These are phyloP conservation scores for Antarctomyces pellizariae DNA, from an alignment of 495 filamentous ascomycete species.

Conservation along the genomic window DNA sequence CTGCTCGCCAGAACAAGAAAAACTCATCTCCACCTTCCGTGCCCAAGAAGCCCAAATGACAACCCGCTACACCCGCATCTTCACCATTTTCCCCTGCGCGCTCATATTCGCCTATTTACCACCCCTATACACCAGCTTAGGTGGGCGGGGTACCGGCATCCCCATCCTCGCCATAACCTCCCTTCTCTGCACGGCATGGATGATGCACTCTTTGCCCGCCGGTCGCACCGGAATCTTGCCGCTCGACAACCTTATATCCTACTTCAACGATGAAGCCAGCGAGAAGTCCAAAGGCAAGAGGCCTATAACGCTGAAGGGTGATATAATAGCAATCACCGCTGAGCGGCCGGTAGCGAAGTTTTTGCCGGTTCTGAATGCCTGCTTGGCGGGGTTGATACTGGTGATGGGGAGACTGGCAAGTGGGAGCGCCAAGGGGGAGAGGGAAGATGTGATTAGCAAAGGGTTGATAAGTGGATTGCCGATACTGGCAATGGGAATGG, in stretches of 20 bases:
- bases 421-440: conserved; percentile 25
- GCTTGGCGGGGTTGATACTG: conserved; percentile 17
- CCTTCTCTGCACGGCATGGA: conserved; percentile 31
- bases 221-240: conserved; percentile 15
- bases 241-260: conserved; percentile 14
- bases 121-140: conserved; percentile 19
- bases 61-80: conserved; percentile 28
- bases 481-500: conserved; percentile 21
- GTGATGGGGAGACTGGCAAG: conserved; percentile 23
- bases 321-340: conserved; percentile 2
- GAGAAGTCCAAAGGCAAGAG: not conserved
- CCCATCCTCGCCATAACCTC: conserved; percentile 34
- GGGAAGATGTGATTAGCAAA: conserved; percentile 5
- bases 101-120: conserved; percentile 28
- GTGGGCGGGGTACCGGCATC: conserved; percentile 17
- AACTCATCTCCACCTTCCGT: conserved; percentile 33
- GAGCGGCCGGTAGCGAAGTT: conserved; percentile 18
- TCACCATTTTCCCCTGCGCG: conserved; percentile 32
- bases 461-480: conserved; percentile 16
- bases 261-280: not conserved
- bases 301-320: not conserved
- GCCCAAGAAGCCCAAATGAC: conserved; percentile 33
- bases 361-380: conserved; percentile 24
- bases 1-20: conserved; percentile 37
- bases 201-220: conserved; percentile 19